Percentiles rank a stretch among this genome's conserved stretches.
phyloP scores from a whole-genome alignment of 2,329 filamentous ascomycete genomes.

The Xylariaceae sp. region DNA sequence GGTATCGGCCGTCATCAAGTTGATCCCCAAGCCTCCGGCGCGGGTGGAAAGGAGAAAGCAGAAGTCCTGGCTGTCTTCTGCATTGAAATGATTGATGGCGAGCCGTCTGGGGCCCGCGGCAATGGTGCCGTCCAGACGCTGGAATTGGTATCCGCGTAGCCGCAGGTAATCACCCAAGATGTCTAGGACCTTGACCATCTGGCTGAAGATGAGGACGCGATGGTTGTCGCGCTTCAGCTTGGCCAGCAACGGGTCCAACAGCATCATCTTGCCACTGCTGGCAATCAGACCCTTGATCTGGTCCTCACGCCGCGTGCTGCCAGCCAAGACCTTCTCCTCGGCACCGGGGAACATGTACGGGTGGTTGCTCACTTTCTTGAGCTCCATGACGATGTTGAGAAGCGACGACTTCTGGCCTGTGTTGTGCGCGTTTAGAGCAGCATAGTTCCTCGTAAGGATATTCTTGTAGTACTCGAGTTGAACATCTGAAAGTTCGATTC shows the following conservation, averaged over 20 bases:
- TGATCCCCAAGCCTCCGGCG: constrained; percentile 96
- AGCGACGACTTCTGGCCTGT: constrained; percentile 91
- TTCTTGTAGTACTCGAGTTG: constrained; percentile 99
- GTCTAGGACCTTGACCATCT: constrained; percentile 99
- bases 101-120: constrained; percentile 80
- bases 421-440: constrained; percentile 83
- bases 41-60: constrained; percentile 93
- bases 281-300: constrained; percentile 88
- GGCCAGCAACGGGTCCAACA: constrained; percentile 87
- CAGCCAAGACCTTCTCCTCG: constrained; percentile 80
- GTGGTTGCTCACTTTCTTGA: constrained; percentile 99
- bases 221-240: constrained; percentile 93
- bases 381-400: constrained; percentile 98
- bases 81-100: constrained; percentile 98
- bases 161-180: constrained; percentile 92
- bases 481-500: constrained; percentile 92
- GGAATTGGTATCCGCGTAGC: constrained; percentile 89
- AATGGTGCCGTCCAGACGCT: constrained; percentile 92
- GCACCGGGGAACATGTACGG: constrained; percentile 96
- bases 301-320: constrained; percentile 78
- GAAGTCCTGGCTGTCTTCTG: constrained; percentile 92
- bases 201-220: constrained; percentile 95
- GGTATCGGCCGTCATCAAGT: constrained; percentile 96
- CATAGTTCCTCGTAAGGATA: constrained; percentile 93
- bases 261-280: constrained; percentile 99